Base-by-base conservation (phyloP, 2,329 filamentous ascomycete species). In the Chaetomiaceae sp. region DNA sequence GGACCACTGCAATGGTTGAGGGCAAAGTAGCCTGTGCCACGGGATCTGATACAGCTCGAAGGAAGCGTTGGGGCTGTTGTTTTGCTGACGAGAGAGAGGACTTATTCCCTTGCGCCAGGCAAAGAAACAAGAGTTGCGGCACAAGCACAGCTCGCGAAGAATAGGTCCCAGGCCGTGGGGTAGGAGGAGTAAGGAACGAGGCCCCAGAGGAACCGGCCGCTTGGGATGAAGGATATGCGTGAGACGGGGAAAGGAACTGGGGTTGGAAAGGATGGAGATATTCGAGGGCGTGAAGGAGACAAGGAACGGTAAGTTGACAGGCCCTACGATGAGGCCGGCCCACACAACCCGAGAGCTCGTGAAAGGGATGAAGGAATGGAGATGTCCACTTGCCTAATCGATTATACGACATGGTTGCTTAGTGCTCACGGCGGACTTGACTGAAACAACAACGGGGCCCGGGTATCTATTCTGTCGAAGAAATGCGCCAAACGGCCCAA, bases 321-420 rank as follows among this genome's bases (percentile, higher is more conserved):
- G 29, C 20, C 37, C 48, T 27, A 46, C 25, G 23, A 42, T 18
- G 20, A 54, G 20, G 32, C 37, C 42, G 43, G 27, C 44, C 43
- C 30, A 48, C 45, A 33, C 40, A 34, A 8, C 13, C 41, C 27
- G 48, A 32, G 33, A 21, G 30, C 25, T 21, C 27, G 44, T 49
- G 45, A 46, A 44, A 29, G 42, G 25, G 16, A 52, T 36, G 40
- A 32, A 41, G 18, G 54, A 46, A 57, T 53, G 53, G 59, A 58
- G 56, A 50, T 45, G 54, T 59, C 56, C 56, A 81, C 82, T 74
- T 78, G 82, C 85, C 82, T 77, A 89, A 71, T 64, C 84, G 82
- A 75, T 88, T 87, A 75, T 89, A 89, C 67, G 83, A 81, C 84
- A 88, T 87, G 72, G 68, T 72, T 65, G 41, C 45, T 42, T 40